A percentile compares a stretch with the other conserved stretches of the same genome.
These are phyloP conservation scores for Phlebopus sp. DNA, from an alignment of 1,284 basidiomycete genomes.

Conservation along the genomic window DNA sequence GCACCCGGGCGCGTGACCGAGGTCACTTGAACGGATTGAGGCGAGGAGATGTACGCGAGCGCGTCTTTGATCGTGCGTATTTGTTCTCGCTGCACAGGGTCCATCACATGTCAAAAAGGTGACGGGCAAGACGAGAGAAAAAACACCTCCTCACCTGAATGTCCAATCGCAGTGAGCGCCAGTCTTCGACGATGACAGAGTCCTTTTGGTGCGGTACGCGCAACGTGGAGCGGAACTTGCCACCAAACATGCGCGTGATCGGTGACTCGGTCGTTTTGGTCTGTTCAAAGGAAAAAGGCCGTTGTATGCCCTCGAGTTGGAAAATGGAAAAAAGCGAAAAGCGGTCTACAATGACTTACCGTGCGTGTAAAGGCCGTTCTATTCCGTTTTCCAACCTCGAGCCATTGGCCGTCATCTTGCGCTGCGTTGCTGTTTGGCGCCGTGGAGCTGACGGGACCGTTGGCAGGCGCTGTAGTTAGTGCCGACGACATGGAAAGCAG, in stretches of 20 bases:
- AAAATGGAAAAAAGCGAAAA: neutral
- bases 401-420: slow-evolving; percentile 68
- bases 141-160: slow-evolving; percentile 76
- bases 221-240: slow-evolving; percentile 88
- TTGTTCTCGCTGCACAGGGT: slow-evolving; percentile 54
- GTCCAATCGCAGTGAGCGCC: slow-evolving; percentile 87
- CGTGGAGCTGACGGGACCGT: slow-evolving; percentile 7
- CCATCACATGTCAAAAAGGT: too few species aligned
- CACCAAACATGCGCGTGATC: slow-evolving; percentile 91
- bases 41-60: slow-evolving; percentile 73
- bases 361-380: slow-evolving; percentile 80
- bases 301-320: too few species aligned
- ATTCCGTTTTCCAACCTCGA: slow-evolving; percentile 93
- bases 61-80: slow-evolving; percentile 85
- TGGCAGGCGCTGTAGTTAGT: slow-evolving; percentile 34
- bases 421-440: slow-evolving; percentile 11
- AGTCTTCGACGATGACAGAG: slow-evolving; percentile 89
- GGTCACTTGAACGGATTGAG: slow-evolving; percentile 79
- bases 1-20: slow-evolving; percentile 52
- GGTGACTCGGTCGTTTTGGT: slow-evolving; percentile 83
- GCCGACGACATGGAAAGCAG: slow-evolving; percentile 63
- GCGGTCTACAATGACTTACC: slow-evolving; percentile 41
- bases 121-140: too few species aligned
- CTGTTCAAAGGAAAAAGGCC: too few species aligned
- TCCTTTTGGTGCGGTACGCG: slow-evolving; percentile 82